Percentiles rank a stretch among this genome's conserved stretches.
These are phyloP conservation scores for Penicillium concentricum DNA, from an alignment of 2,329 filamentous ascomycete genomes.

Conservation along the genomic window DNA sequence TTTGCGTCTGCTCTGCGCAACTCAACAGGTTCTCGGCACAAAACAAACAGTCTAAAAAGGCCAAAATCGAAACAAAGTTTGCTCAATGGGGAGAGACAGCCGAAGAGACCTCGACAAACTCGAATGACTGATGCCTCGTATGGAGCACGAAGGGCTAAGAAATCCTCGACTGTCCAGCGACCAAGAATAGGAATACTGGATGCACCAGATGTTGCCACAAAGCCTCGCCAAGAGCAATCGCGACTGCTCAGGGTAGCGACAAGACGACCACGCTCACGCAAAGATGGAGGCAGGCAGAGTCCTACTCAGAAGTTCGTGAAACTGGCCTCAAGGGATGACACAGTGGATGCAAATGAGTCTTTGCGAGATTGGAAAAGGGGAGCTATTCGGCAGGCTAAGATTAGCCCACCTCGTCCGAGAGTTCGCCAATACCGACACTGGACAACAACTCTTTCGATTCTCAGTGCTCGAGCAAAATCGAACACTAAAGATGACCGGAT, in stretches of 20 bases:
- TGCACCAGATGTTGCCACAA: conserved; percentile 37
- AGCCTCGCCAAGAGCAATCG: conserved; percentile 40
- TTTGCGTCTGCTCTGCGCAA: conserved; percentile 32
- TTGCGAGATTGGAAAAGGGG: conserved; percentile 55
- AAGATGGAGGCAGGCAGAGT: conserved; percentile 52
- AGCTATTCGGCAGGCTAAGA: conserved; percentile 33
- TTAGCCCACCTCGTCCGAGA: conserved; percentile 17
- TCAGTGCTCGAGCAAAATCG: conserved; percentile 8
- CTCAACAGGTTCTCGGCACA: conserved; percentile 6
- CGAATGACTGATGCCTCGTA: conserved; percentile 37
- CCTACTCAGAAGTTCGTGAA: conserved; percentile 53
- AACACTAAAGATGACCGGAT: neutral
- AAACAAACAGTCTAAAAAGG: conserved; percentile 16
- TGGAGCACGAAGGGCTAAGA: conserved; percentile 23
- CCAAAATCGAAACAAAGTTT: conserved; percentile 16
- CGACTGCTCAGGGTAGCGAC: conserved; percentile 58
- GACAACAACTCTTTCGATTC: conserved; percentile 21
- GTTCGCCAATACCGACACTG: conserved; percentile 25
- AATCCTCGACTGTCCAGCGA: conserved; percentile 15
- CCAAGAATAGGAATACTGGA: conserved; percentile 53
- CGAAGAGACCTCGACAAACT: conserved; percentile 33
- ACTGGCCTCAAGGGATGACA: conserved; percentile 54
- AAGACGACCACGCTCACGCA: conserved; percentile 50
- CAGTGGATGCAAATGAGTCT: conserved; percentile 52
- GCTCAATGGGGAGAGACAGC: conserved; percentile 17